Percentiles rank a stretch among this genome's conserved stretches.
phyloP scores from a whole-genome alignment of 2,329 filamentous ascomycete species.

The Drechslerella coelobrocha region DNA sequence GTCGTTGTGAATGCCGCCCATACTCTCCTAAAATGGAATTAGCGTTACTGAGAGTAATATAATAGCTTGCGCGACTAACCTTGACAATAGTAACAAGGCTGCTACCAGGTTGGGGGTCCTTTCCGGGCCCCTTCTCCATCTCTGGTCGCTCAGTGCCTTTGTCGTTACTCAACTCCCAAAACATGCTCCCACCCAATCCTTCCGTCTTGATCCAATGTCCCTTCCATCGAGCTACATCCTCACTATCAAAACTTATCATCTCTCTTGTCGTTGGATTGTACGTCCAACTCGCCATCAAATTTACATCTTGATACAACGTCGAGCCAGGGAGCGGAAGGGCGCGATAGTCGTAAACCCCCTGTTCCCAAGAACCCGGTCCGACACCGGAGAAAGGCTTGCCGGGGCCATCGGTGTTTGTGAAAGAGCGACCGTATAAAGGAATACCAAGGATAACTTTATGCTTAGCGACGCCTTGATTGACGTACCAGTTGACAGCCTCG shows the following conservation, averaged over 20 bases:
- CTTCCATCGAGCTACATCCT: constrained; percentile 72
- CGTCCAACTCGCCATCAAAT: constrained; percentile 75
- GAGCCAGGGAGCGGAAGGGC: constrained; percentile 74
- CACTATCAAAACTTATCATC: constrained; percentile 81
- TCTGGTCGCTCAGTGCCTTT: constrained; percentile 58
- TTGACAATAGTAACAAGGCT: constrained; percentile 11
- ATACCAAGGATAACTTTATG: constrained; percentile 86
- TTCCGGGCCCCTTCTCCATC: constrained; percentile 21
- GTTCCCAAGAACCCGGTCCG: constrained; percentile 83
- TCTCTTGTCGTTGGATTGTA: constrained; percentile 70
- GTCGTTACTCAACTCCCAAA: constrained; percentile 90
- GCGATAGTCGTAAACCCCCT: constrained; percentile 88
- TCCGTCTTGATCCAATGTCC: constrained; percentile 71
- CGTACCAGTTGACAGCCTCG: constrained; percentile 57
- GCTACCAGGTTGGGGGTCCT: constrained; percentile 7
- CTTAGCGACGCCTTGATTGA: constrained; percentile 67
- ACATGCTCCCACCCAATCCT: constrained; percentile 84
- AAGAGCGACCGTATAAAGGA: constrained; percentile 89
- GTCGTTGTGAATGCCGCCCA: constrained; percentile 62
- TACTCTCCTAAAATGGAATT: constrained; percentile 60
- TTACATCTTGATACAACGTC: constrained; percentile 69
- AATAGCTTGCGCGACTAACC: background rate
- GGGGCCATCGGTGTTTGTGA: constrained; percentile 76
- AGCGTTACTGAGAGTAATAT: background rate
- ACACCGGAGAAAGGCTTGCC: constrained; percentile 74